Percentiles rank a stretch among this genome's conserved stretches.
These are phyloP conservation scores for Globisporangium megalacanthum DNA, from an alignment of 352 stramenopile genomes.

Conservation along the genomic window DNA sequence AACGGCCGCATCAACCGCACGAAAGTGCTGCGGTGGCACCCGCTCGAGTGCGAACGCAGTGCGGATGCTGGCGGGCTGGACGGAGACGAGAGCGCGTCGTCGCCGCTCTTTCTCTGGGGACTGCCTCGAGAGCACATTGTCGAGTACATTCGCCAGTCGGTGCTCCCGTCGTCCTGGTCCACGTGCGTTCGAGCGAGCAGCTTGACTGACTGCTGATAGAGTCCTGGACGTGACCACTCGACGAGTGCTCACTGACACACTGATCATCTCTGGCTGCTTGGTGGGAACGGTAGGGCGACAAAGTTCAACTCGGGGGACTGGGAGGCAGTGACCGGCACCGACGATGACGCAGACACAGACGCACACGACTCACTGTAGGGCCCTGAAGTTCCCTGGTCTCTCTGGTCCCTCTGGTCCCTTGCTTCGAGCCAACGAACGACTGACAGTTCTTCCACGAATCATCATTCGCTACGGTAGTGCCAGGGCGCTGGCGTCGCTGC, in stretches of 20 bases:
- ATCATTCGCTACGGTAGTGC: not conserved
- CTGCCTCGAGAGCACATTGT: conserved; percentile 67
- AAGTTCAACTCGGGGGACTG: conserved; percentile 30
- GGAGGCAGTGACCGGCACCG: conserved; percentile 27
- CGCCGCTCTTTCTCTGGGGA: conserved; percentile 51
- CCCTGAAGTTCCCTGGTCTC: no score
- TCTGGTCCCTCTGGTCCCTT: no score
- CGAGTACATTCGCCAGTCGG: conserved; percentile 72
- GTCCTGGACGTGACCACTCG: no score
- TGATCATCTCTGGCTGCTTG: no score
- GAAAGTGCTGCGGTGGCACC: conserved; percentile 34
- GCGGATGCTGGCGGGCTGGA: not conserved
- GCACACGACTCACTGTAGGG: conserved; percentile 6
- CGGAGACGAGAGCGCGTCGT: conserved; percentile 10
- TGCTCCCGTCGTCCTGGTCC: conserved; percentile 57
- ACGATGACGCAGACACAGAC: not conserved
- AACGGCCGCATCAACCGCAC: conserved; percentile 37
- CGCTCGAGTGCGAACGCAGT: not conserved
- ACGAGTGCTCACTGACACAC: no score
- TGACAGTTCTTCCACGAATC: not conserved
- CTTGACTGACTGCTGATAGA: not conserved
- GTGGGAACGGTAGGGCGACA: conserved; percentile 11
- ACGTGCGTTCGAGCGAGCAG: conserved; percentile 27
- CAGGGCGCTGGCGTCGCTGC: conserved; percentile 12
- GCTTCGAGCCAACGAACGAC: no score